Evolutionary conservation across 1,284 basidiomycete species (phyloP).

Genomic region (Thelephora terrestris): DNA sequence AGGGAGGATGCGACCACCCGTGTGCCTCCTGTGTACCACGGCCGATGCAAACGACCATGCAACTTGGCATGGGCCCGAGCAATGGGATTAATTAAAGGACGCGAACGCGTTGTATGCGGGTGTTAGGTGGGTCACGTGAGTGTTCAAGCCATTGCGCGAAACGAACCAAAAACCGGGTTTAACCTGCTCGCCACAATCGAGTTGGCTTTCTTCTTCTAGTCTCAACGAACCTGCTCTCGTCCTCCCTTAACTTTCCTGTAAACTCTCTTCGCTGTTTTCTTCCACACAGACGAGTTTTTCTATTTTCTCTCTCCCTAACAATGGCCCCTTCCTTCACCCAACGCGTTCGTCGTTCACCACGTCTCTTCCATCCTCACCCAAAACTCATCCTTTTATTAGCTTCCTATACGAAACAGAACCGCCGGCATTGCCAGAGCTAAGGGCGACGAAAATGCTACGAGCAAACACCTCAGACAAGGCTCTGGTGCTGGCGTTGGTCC

Average conservation of each 20-base stretch:
- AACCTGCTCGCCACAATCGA: no score
- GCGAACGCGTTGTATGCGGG: constrained; percentile 16
- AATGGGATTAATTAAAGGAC: constrained; percentile 9
- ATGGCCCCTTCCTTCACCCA: neutral
- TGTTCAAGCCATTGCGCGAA: constrained; percentile 10
- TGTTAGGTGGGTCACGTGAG: constrained; percentile 17
- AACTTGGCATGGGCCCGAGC: no score
- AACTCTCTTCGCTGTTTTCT: constrained; percentile 1
- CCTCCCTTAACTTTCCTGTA: constrained; percentile 14
- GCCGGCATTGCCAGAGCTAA: constrained; percentile 41
- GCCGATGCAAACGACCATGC: no score
- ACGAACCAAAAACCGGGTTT: constrained; percentile 13
- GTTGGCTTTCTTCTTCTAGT: constrained; percentile 16
- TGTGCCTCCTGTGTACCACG: no score
- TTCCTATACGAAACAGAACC: constrained; percentile 30
- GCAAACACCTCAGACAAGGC: constrained; percentile 49
- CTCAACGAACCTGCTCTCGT: constrained; percentile 11
- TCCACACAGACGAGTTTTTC: constrained; percentile 3
- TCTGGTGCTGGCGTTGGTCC: constrained; percentile 37
- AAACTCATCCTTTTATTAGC: constrained; percentile 15
- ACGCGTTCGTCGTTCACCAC: constrained; percentile 6
- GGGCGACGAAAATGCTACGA: constrained; percentile 64
- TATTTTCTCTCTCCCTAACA: constrained; percentile 7
- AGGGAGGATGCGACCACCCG: no score
- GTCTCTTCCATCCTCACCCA: constrained; percentile 6